Evolutionary conservation across 495 filamentous ascomycete genomes (phyloP), one percentile per base, ranked within the genome.

Genomic region (Ramalina intermedia): DNA sequence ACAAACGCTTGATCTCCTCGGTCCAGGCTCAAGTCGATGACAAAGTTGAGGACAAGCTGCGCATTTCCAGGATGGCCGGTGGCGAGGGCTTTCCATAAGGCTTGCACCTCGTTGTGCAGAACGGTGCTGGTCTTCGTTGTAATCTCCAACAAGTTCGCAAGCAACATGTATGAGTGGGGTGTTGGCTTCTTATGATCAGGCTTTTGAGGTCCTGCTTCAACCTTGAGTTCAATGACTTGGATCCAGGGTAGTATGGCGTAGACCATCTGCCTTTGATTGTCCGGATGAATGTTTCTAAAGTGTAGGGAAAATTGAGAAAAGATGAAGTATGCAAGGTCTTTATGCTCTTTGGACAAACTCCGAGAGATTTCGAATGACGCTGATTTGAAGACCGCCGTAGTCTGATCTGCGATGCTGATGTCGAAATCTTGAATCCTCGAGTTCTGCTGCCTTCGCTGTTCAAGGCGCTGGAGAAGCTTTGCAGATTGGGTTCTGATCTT

Each of bases 381-480:
- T 16, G 89, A 74, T 64, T 96, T 96, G 64, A 96, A 96, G 2
- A 98, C 90, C 1, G 91, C 91, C 49, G 90, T 94, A 0, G 91
- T 98, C 66, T 95, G 94, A 66, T 98, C 93, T 1, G 91, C 89
- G 40, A 98, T 89, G 61, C 90, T 95, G 56, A 98, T 95, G 57
- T 98, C 93, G 43, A 94, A 93, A 61, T 96, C 93, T 58, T 94
- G 88, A 29, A 96, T 78, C 56, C 89, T 86, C 5, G 89, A 95
- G 56, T 73, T 87, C 55, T 82, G 84, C 58, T 83, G 80, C 54
- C 87, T 83, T 14, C 85, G 78, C 49, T 90, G 84, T 58, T 96
- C 93, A 1, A 96, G 69, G 6, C 78, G 80, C 26, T 87, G 74
- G 20, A 98, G 72, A 13, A 96, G 72, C 50, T 84, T 84, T 0